A percentile compares a stretch with the other conserved stretches of the same genome.
These are phyloP conservation scores for Ensete glaucum DNA, from an alignment of 176 grass and related monocot genomes.

Conservation along the genomic window DNA sequence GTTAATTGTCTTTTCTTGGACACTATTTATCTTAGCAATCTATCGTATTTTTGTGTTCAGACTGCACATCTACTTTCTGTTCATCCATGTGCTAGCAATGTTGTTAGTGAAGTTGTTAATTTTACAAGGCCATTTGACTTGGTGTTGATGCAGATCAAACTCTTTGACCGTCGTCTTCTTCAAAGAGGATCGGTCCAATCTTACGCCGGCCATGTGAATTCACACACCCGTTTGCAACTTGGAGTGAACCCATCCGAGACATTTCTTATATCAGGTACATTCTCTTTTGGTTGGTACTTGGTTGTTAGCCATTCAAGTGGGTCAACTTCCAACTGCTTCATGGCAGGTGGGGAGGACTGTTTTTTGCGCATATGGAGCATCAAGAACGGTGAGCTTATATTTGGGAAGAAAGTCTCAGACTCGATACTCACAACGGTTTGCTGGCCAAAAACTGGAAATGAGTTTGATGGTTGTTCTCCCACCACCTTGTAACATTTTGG, in stretches of 20 bases:
- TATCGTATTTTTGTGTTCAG: not conserved
- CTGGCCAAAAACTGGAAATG: constrained; percentile 44
- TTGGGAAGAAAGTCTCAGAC: constrained; percentile 34
- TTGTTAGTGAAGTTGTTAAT: not conserved
- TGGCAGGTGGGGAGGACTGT: constrained; percentile 69
- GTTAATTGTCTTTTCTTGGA: not conserved
- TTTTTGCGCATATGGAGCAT: constrained; percentile 72
- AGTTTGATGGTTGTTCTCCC: constrained; percentile 13
- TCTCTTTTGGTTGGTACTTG: not conserved
- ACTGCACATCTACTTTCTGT: not conserved
- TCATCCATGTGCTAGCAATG: not conserved
- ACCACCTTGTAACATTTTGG: not conserved
- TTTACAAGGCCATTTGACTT: not conserved
- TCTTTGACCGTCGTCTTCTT: constrained; percentile 72
- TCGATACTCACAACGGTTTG: constrained; percentile 38
- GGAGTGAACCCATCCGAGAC: constrained; percentile 83
- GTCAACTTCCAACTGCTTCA: constrained; percentile 13
- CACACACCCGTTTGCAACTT: constrained; percentile 61
- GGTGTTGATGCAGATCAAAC: constrained; percentile 54
- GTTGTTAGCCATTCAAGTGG: not conserved
- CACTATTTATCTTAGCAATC: not conserved
- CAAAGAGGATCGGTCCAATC: constrained; percentile 64
- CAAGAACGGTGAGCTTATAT: constrained; percentile 73
- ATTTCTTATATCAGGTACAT: constrained; percentile 63
- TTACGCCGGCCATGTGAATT: constrained; percentile 73